phyloP scores from a whole-genome alignment of 768 basidiomycete genomes.

The Boletus rex-veris region DNA sequence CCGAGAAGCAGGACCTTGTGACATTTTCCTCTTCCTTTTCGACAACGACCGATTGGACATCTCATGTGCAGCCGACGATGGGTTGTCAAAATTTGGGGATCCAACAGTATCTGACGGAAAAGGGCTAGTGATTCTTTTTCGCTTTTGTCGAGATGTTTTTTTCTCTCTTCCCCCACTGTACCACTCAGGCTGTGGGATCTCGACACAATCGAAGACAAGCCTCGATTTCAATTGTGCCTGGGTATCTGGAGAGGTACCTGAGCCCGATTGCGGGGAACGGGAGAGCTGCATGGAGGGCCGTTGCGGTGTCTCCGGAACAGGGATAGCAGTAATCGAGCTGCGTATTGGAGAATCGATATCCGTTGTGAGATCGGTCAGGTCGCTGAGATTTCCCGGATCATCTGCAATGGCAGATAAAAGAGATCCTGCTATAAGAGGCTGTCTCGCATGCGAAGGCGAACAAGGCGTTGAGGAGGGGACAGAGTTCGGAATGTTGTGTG shows the following conservation, averaged over 20 bases:
- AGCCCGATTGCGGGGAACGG: not conserved
- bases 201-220: constrained; percentile 24
- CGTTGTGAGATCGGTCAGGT: constrained; percentile 30
- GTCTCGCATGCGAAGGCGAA: not conserved
- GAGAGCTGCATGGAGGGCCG: not conserved
- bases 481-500: not conserved
- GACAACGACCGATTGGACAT: not conserved
- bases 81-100: not conserved
- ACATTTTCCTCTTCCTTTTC: constrained; percentile 19
- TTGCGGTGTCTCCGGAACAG: not conserved
- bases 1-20: constrained; percentile 29
- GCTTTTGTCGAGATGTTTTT: constrained; percentile 1
- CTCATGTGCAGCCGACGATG: not conserved
- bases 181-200: constrained; percentile 17
- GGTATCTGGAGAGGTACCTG: not conserved
- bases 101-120: not conserved
- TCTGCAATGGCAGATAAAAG: constrained; percentile 3
- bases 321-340: not conserved
- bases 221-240: constrained; percentile 6
- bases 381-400: constrained; percentile 20
- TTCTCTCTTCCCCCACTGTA: not conserved
- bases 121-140: constrained; percentile 9
- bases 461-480: not conserved
- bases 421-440: not conserved
- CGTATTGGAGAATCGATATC: constrained; percentile 18